phyloP scores from a whole-genome alignment of 2,329 filamentous ascomycete species.

The Diplocarpon mali region DNA sequence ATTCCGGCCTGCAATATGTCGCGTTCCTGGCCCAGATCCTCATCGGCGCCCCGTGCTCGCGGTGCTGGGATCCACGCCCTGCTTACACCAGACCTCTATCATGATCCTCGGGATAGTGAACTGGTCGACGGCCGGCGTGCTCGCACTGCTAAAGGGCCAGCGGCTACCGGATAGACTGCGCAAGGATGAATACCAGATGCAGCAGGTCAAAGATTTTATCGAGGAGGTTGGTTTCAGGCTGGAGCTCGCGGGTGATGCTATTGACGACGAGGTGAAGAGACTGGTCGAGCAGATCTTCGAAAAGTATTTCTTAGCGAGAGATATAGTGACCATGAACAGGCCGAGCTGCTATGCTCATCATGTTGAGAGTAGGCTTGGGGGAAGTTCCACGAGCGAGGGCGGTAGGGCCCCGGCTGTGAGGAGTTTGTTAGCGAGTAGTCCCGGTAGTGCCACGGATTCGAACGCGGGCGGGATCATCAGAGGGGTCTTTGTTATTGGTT shows the following conservation, averaged over 20 bases:
- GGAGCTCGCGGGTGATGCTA: conserved; percentile 20
- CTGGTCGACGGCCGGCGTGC: conserved; percentile 48
- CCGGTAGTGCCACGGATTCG: too few species aligned
- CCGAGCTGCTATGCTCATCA: conserved; percentile 21
- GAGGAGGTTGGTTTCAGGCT: conserved; percentile 40
- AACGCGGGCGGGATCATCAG: too few species aligned
- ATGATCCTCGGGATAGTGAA: conserved; percentile 51
- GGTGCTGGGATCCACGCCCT: conserved; percentile 34
- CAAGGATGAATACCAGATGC: conserved; percentile 36
- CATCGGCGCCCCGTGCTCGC: conserved; percentile 37
- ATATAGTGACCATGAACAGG: conserved; percentile 22
- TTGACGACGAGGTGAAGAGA: conserved; percentile 14
- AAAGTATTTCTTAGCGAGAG: conserved; percentile 20
- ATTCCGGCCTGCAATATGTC: conserved; percentile 32
- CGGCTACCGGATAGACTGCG: conserved; percentile 37
- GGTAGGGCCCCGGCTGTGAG: too few species aligned
- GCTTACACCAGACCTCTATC: conserved; percentile 40
- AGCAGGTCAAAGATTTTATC: conserved; percentile 40
- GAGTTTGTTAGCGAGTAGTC: too few species aligned
- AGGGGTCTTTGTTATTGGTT: too few species aligned
- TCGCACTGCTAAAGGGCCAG: conserved; percentile 44
- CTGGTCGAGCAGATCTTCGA: conserved; percentile 20
- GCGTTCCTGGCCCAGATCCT: conserved; percentile 36
- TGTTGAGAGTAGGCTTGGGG: conserved; percentile 1
- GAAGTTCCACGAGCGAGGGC: too few species aligned